Conservation (phyloP, 169 alveolate species). For the Plasmodium ovale region DNA sequence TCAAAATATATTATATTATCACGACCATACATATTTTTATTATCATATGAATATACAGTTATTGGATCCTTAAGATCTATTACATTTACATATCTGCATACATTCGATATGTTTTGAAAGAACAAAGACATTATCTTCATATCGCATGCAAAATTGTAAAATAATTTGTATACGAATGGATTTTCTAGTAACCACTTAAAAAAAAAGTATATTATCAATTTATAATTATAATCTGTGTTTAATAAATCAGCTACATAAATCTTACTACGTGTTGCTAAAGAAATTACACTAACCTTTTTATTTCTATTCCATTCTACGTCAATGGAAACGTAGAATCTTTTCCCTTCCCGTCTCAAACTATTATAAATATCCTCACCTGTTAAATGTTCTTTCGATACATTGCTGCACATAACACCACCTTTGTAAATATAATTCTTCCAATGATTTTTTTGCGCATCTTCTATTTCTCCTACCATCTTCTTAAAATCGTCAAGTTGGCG, state of each 20-base stretch:
- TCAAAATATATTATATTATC: conserved; percentile 12
- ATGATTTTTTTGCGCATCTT: conserved; percentile 16
- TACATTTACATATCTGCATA: conserved; percentile 20
- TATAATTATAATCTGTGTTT: conserved; percentile 34
- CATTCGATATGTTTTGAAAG: conserved; percentile 33
- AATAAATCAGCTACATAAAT: conserved; percentile 65
- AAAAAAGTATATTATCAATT: conserved; percentile 24
- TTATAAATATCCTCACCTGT: conserved; percentile 38
- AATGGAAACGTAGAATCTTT: conserved; percentile 42
- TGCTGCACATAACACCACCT: neutral
- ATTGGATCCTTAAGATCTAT: conserved; percentile 54
- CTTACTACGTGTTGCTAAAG: conserved; percentile 53
- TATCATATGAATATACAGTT: neutral
- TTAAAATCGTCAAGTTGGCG: conserved; percentile 13
- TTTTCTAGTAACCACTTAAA: conserved; percentile 76
- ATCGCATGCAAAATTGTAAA: conserved; percentile 63
- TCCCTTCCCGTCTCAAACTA: conserved; percentile 25
- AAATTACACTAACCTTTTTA: conserved; percentile 58
- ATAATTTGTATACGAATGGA: conserved; percentile 71
- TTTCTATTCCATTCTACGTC: conserved; percentile 78
- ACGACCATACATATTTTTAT: neutral
- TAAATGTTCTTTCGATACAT: neutral
- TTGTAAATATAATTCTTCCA: conserved; percentile 60
- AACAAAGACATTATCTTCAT: conserved; percentile 18
- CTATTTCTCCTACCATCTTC: conserved; percentile 18